phyloP scores from a whole-genome alignment of 2,329 filamentous ascomycete genomes.

The Aspergillus brasiliensis region DNA sequence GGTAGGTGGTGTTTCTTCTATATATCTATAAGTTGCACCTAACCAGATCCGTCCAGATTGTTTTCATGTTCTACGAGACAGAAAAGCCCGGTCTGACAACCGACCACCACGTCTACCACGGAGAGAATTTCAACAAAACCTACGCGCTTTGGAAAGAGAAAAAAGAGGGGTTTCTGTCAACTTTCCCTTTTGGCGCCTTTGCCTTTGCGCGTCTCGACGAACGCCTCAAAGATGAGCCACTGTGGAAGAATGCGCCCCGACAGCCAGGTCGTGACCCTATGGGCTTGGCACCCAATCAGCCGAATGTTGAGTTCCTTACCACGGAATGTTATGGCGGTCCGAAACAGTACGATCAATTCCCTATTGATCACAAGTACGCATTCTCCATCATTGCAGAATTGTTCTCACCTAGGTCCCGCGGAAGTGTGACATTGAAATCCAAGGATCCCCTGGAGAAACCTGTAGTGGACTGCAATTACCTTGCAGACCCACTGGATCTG shows the following conservation, averaged over 20 bases:
- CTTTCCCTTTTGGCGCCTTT: slow-evolving; percentile 65
- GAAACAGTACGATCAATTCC: slow-evolving; percentile 59
- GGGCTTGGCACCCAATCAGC: slow-evolving; percentile 59
- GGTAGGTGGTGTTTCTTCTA: slow-evolving; percentile 29
- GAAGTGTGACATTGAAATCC: slow-evolving; percentile 55
- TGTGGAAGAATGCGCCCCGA: slow-evolving; percentile 57
- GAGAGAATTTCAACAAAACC: slow-evolving; percentile 53
- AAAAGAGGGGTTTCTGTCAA: slow-evolving; percentile 60
- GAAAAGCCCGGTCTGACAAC: slow-evolving; percentile 55
- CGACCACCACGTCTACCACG: slow-evolving; percentile 60
- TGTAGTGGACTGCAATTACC: slow-evolving; percentile 60
- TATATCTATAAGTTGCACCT: not conserved
- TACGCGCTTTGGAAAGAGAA: slow-evolving; percentile 60
- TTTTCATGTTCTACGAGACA: slow-evolving; percentile 65
- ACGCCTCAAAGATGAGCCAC: slow-evolving; percentile 55
- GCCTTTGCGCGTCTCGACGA: slow-evolving; percentile 64
- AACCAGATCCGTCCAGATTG: slow-evolving; percentile 41
- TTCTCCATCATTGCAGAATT: slow-evolving; percentile 63
- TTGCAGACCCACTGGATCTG: slow-evolving; percentile 59
- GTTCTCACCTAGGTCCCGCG: slow-evolving; percentile 60
- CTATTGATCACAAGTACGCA: slow-evolving; percentile 55
- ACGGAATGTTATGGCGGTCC: slow-evolving; percentile 65
- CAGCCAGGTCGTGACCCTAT: slow-evolving; percentile 62
- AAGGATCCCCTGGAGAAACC: slow-evolving; percentile 56
- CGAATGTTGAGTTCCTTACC: slow-evolving; percentile 64